A percentile compares a stretch with the other conserved stretches of the same genome.
Evolutionary conservation across 2,329 filamentous ascomycete genomes (phyloP).

Genomic region (Talaromyces sp.): DNA sequence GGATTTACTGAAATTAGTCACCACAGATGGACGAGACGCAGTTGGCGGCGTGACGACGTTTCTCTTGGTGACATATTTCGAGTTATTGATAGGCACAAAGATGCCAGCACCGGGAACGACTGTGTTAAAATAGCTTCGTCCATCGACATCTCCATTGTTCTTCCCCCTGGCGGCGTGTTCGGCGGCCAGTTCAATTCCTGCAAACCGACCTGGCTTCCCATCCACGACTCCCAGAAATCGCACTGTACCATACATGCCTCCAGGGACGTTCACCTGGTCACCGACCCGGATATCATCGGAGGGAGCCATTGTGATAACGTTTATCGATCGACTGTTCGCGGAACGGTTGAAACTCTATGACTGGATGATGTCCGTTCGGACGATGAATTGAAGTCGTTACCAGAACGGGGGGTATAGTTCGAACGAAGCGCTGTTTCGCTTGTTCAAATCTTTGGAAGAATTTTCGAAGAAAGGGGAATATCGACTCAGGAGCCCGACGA

Average conservation of each 20-base stretch:
- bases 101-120: slow-evolving; percentile 78
- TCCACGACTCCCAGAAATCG: slow-evolving; percentile 83
- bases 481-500: slow-evolving; percentile 2
- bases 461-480: background rate
- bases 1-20: slow-evolving; percentile 84
- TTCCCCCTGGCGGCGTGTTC: slow-evolving; percentile 83
- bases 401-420: background rate
- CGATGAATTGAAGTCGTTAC: background rate
- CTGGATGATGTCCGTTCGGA: background rate
- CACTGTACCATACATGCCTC: slow-evolving; percentile 84
- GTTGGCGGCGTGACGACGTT: slow-evolving; percentile 65
- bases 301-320: slow-evolving; percentile 30
- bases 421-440: background rate
- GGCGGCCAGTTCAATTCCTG: slow-evolving; percentile 79
- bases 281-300: slow-evolving; percentile 64
- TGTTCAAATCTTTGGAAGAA: slow-evolving; percentile 6
- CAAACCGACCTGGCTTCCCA: slow-evolving; percentile 88
- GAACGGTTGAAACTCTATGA: background rate
- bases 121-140: slow-evolving; percentile 77
- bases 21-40: slow-evolving; percentile 61
- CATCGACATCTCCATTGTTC: slow-evolving; percentile 94
- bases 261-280: slow-evolving; percentile 85
- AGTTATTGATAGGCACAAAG: slow-evolving; percentile 83
- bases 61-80: slow-evolving; percentile 60
- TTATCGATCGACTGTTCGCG: background rate